Percentiles rank a stretch among this genome's conserved stretches.
phyloP scores from a whole-genome alignment of 108 stramenopile species.

The Cyclotella baltica region DNA sequence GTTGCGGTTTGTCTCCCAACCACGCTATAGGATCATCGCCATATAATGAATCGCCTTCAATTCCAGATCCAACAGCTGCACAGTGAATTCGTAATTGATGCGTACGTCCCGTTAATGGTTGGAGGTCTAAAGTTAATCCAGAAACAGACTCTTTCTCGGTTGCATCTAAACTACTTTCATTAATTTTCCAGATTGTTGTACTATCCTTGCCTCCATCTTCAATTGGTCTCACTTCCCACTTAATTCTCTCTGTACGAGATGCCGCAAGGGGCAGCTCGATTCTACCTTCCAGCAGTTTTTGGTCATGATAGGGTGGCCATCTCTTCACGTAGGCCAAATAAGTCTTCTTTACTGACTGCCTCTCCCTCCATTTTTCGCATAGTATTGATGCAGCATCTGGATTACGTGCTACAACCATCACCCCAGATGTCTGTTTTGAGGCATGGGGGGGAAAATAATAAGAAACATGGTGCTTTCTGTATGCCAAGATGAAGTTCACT shows the following conservation, averaged over 20 bases:
- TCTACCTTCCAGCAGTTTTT: conserved; percentile 41
- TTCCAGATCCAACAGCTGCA: conserved; percentile 61
- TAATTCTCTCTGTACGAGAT: conserved; percentile 58
- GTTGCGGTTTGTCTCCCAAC: conserved; percentile 13
- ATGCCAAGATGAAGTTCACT: conserved; percentile 3
- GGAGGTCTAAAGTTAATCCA: conserved; percentile 39
- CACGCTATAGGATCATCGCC: conserved; percentile 53
- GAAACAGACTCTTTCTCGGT: background rate
- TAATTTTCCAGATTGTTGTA: conserved; percentile 62
- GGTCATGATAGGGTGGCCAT: conserved; percentile 63
- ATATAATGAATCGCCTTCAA: conserved; percentile 74
- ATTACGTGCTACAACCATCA: conserved; percentile 77
- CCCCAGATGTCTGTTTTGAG: conserved; percentile 71
- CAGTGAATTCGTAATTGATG: conserved; percentile 92
- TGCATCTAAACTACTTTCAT: conserved; percentile 6
- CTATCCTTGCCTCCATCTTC: conserved; percentile 50
- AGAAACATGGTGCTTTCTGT: background rate
- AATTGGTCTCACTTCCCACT: conserved; percentile 62
- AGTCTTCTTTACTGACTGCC: conserved; percentile 55
- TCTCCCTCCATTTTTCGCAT: conserved; percentile 67
- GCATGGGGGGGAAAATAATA: too few relatives aligned
- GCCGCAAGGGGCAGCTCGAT: conserved; percentile 64
- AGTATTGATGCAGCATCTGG: conserved; percentile 60
- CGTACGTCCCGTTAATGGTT: conserved; percentile 62
- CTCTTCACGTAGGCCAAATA: conserved; percentile 64